These are phyloP conservation scores for Sonneratia caseolaris DNA, from an alignment of 345 rosid species.

Conservation along the genomic window DNA sequence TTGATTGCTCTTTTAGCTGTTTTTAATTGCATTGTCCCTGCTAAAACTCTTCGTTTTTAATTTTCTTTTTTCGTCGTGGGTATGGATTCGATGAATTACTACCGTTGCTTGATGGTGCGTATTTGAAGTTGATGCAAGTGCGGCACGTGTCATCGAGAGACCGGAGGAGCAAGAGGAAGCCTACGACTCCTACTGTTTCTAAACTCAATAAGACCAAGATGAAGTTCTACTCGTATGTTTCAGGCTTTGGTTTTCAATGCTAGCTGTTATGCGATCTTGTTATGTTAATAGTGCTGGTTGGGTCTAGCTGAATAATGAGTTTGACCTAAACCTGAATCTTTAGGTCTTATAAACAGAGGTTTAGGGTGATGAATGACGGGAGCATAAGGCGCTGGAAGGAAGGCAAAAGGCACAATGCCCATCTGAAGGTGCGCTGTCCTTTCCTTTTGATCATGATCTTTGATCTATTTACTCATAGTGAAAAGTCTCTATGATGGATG, in stretches of 20 bases:
- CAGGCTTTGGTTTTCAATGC: neutral
- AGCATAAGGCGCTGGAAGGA: constrained; percentile 86
- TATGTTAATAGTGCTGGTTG: neutral
- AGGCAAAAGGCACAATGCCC: constrained; percentile 91
- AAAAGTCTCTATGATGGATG: neutral
- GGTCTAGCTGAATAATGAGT: neutral
- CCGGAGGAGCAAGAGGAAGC: constrained; percentile 65
- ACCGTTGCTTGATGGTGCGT: neutral
- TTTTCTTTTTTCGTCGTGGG: too few species aligned
- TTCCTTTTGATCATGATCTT: neutral
- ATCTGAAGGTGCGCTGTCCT: constrained; percentile 47
- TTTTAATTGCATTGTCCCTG: neutral
- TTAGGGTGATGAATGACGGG: constrained; percentile 66
- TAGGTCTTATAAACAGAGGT: constrained; percentile 80
- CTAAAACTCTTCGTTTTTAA: too few species aligned
- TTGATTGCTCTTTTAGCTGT: neutral
- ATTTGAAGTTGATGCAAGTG: constrained; percentile 53
- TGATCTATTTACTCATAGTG: neutral
- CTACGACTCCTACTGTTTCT: constrained; percentile 69
- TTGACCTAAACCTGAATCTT: neutral
- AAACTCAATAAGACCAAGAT: constrained; percentile 78
- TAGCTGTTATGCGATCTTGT: neutral
- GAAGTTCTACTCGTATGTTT: constrained; percentile 75
- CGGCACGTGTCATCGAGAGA: constrained; percentile 75
- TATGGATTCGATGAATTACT: neutral